These are phyloP conservation scores for Naganishia sp. DNA, from an alignment of 1,284 basidiomycete species.

Conservation along the genomic window DNA sequence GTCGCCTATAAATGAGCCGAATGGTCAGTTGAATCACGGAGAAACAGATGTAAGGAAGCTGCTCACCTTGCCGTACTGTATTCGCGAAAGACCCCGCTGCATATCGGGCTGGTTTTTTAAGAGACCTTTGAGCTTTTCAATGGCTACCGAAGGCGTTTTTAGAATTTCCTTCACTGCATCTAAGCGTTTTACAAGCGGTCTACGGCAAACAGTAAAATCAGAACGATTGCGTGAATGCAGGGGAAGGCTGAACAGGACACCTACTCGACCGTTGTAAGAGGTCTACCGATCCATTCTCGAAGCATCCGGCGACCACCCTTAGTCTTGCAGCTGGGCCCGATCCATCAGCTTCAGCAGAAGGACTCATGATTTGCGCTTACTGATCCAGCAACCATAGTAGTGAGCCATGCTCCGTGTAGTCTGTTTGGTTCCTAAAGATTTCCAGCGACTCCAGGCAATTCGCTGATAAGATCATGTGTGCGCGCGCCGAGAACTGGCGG, in stretches of 20 bases:
- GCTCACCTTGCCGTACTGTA: constrained; percentile 81
- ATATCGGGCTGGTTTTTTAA: constrained; percentile 82
- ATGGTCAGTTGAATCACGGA: background rate
- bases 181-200: constrained; percentile 70
- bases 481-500: constrained; percentile 67
- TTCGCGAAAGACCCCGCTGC: constrained; percentile 79
- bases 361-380: constrained; percentile 36
- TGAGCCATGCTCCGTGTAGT: constrained; percentile 71
- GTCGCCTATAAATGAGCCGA: constrained; percentile 62
- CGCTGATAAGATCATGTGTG: constrained; percentile 84
- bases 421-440: constrained; percentile 86
- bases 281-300: constrained; percentile 81
- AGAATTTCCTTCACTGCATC: constrained; percentile 83
- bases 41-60: background rate
- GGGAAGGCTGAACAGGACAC: constrained; percentile 36
- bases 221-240: background rate
- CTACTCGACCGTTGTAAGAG: constrained; percentile 73
- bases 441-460: constrained; percentile 88
- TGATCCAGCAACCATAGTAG: constrained; percentile 82
- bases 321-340: constrained; percentile 63
- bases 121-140: constrained; percentile 66
- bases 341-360: constrained; percentile 18
- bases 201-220: constrained; percentile 44
- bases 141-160: constrained; percentile 59
- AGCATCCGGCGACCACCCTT: constrained; percentile 83